These are phyloP conservation scores for Dissophora globulifera DNA, from an alignment of 192 early-diverging fungal genomes.

Conservation along the genomic window DNA sequence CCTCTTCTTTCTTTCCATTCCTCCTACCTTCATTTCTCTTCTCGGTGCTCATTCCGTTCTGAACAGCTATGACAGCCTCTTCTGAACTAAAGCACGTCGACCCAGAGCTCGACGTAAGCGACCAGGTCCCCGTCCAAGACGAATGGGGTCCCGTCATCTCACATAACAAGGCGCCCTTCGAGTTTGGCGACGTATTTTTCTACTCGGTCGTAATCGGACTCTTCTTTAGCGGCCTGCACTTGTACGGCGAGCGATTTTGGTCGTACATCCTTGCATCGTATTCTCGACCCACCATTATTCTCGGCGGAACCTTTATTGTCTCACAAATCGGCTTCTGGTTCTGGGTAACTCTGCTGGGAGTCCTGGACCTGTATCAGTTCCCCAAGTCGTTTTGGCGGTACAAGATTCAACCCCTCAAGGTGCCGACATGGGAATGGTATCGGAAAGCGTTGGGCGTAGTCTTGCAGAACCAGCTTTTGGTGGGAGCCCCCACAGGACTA, in stretches of 20 bases:
- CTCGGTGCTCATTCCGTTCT: not conserved
- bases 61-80: conserved; percentile 8
- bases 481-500: conserved; percentile 76
- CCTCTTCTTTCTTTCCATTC: not conserved
- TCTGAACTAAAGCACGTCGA: conserved; percentile 15
- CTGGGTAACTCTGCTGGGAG: conserved; percentile 36
- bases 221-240: conserved; percentile 39
- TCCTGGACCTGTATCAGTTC: conserved; percentile 45
- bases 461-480: conserved; percentile 69
- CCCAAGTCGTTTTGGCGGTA: conserved; percentile 66
- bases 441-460: conserved; percentile 68
- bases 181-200: conserved; percentile 47
- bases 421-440: conserved; percentile 63
- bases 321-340: conserved; percentile 48
- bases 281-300: conserved; percentile 34
- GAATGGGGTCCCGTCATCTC: conserved; percentile 37
- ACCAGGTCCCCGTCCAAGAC: conserved; percentile 27
- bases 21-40: not conserved
- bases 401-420: conserved; percentile 76
- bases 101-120: conserved; percentile 10
- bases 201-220: conserved; percentile 28
- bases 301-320: conserved; percentile 37
- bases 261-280: conserved; percentile 38
- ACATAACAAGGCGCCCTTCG: conserved; percentile 37
- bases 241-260: conserved; percentile 43